Evolutionary conservation across 805 yeast species (phyloP), one percentile per base, ranked within the genome.

Genomic region (Wickerhamiella alocasiicola): DNA sequence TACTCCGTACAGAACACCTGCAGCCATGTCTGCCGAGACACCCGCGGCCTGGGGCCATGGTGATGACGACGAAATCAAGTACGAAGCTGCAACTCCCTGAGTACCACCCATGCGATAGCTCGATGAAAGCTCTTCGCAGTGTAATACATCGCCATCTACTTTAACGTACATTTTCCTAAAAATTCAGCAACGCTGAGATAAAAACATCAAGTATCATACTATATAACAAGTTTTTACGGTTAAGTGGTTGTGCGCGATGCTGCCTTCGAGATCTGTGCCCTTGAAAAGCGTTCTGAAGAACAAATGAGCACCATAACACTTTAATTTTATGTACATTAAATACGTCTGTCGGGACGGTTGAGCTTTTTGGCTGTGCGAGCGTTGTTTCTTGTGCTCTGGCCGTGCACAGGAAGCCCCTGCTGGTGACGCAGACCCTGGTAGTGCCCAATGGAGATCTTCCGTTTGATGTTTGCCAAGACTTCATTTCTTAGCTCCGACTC

Each of bases 391-490:
- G 98, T 91, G 46, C 79, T 71, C 68, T 91, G 97, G 53, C 98
- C 98, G 58, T 71, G 71, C 19, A 78, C 88, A 15, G 93, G 91
- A 25, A 61, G 47, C 33, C 93, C 88, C 61, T 76, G 66, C 32
- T 85, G 80, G 58, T 91, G 97, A 63, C 97, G 77, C 56, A 78
- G 62, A 65, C 98, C 98, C 42, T 75, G 77, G 57, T 81, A 83
- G 15, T 87, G 75, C 20, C 95, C 95, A 39, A 81, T 87, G 42
- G 68, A 65, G 59, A 80, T 75, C 71, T 84, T 85, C 53, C 80
- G 64, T 29, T 70, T 70, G 50, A 91, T 91, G 57, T 88, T 84
- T 29, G 76, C 77, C 52, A 80, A 72, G 35, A 61, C 55, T 48
- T 61, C 62, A 39, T 57, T 60, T 20, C 84, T 69, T 46, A 79